phyloP scores from a whole-genome alignment of 1,284 basidiomycete species.

The Stygiomarasmius scandens region DNA sequence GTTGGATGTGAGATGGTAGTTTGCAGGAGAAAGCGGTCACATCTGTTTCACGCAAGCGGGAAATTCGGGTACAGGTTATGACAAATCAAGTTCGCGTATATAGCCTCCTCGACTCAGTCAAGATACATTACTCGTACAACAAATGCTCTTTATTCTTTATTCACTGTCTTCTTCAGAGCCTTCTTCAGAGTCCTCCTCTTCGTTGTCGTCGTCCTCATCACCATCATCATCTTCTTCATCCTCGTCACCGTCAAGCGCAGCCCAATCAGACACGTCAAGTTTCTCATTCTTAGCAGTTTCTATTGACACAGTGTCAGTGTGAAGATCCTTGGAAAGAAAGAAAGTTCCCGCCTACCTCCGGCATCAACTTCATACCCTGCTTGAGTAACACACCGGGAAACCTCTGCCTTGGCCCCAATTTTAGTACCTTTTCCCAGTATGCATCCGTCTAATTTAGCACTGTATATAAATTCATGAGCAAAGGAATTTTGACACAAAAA shows the following conservation, averaged over 20 bases:
- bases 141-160: neutral
- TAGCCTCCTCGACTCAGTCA: no score
- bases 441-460: constrained; percentile 88
- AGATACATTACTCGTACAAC: neutral
- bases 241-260: constrained; percentile 36
- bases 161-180: neutral
- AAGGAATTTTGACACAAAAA: neutral
- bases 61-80: neutral
- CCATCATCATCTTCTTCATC: constrained; percentile 33
- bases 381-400: constrained; percentile 87
- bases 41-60: neutral
- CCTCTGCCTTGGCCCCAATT: constrained; percentile 78
- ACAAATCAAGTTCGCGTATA: neutral
- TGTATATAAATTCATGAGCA: constrained; percentile 32
- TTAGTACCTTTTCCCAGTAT: constrained; percentile 84
- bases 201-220: constrained; percentile 21
- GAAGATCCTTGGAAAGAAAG: constrained; percentile 5
- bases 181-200: neutral
- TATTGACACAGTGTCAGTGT: constrained; percentile 22
- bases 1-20: neutral
- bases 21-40: neutral
- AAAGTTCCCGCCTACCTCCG: constrained; percentile 53
- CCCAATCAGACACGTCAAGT: constrained; percentile 66
- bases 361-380: constrained; percentile 82
- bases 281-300: constrained; percentile 67